phyloP scores from a whole-genome alignment of 768 basidiomycete species.

The Phlebiopsis flavidoalba region DNA sequence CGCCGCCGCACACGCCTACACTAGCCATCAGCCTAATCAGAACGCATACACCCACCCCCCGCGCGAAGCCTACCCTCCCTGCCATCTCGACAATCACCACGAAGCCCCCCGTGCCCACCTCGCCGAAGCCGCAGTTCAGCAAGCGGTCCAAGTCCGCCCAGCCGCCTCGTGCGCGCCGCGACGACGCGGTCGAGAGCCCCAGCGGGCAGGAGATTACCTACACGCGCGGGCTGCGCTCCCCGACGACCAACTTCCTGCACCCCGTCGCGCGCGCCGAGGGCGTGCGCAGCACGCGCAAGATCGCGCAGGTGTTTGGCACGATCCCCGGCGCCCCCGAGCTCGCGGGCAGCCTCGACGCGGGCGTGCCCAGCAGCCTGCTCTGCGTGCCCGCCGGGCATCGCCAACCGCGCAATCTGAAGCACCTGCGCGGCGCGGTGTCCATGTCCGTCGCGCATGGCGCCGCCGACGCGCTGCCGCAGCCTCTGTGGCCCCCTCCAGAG shows the following conservation, averaged over 20 bases:
- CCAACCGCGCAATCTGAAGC: slow-evolving; percentile 13
- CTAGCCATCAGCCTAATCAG: not conserved
- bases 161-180: not conserved
- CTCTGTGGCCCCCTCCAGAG: slow-evolving; percentile 31
- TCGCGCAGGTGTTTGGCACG: slow-evolving; percentile 79
- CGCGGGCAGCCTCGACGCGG: slow-evolving; percentile 10
- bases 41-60: not conserved
- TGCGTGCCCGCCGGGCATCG: slow-evolving; percentile 7
- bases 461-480: slow-evolving; percentile 8
- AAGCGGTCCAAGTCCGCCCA: slow-evolving; percentile 25
- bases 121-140: slow-evolving; percentile 42
- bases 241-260: slow-evolving; percentile 64
- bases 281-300: slow-evolving; percentile 68
- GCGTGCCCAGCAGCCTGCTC: slow-evolving; percentile 14
- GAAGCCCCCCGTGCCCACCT: slow-evolving; percentile 42
- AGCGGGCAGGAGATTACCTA: slow-evolving; percentile 5
- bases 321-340: slow-evolving; percentile 34
- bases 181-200: slow-evolving; percentile 1
- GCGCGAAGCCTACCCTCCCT: slow-evolving; percentile 8
- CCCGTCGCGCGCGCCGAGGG: slow-evolving; percentile 66
- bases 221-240: slow-evolving; percentile 34
- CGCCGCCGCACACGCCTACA: slow-evolving; percentile 3
- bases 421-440: slow-evolving; percentile 20
- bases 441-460: slow-evolving; percentile 18
- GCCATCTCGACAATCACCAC: slow-evolving; percentile 3